Percentiles rank a stretch among this genome's conserved stretches.
phyloP scores from a whole-genome alignment of 768 basidiomycete species.

The Phanerochaete sordida region DNA sequence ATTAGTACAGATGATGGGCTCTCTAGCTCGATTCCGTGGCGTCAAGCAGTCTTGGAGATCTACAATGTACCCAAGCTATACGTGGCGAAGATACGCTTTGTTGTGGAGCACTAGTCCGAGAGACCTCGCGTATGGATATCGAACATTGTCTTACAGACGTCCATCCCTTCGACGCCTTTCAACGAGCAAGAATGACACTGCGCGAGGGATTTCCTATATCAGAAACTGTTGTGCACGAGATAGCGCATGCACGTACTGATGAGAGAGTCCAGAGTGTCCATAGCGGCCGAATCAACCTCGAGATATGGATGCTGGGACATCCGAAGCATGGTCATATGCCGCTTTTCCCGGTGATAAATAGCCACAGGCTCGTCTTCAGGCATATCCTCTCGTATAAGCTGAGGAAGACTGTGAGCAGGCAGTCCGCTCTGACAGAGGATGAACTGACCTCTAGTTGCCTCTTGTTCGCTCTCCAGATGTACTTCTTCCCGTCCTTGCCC shows the following conservation, averaged over 20 bases:
- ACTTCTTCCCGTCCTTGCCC: conserved; percentile 26
- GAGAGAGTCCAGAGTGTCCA: conserved; percentile 33
- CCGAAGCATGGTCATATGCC: conserved; percentile 30
- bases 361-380: conserved; percentile 29
- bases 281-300: conserved; percentile 29
- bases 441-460: conserved; percentile 18
- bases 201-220: not conserved
- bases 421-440: not conserved
- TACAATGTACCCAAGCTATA: too few relatives aligned
- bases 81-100: too few relatives aligned
- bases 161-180: conserved; percentile 25
- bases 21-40: too few relatives aligned
- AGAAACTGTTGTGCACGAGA: not conserved
- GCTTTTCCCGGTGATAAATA: conserved; percentile 31
- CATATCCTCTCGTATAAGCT: conserved; percentile 31
- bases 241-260: conserved; percentile 26
- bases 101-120: too few relatives aligned
- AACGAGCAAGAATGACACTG: conserved; percentile 32
- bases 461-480: conserved; percentile 23
- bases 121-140: too few relatives aligned
- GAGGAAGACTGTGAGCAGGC: not conserved
- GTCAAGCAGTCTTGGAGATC: too few relatives aligned
- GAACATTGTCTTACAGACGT: not conserved
- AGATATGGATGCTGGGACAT: conserved; percentile 35
- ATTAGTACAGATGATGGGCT: too few relatives aligned